These are phyloP conservation scores for Aspergillus eucalypticola DNA, from an alignment of 2,329 filamentous ascomycete species.

Conservation along the genomic window DNA sequence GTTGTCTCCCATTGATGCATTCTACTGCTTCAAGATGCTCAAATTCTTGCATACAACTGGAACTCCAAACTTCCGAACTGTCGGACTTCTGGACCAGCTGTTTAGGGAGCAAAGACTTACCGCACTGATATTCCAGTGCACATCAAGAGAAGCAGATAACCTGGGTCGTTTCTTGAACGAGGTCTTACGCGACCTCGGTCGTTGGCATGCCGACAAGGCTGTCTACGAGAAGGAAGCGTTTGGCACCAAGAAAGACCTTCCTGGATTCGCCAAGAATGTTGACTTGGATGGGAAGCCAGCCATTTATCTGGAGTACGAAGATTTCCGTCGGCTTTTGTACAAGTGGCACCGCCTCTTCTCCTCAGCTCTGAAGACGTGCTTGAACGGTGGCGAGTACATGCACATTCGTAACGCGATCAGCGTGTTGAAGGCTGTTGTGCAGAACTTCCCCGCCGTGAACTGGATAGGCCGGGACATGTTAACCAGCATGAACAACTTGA, in stretches of 20 bases:
- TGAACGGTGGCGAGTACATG: slow-evolving; percentile 88
- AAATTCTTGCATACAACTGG: slow-evolving; percentile 83
- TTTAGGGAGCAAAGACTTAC: slow-evolving; percentile 81
- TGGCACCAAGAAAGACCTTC: slow-evolving; percentile 63
- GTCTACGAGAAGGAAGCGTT: slow-evolving; percentile 82
- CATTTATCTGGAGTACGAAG: slow-evolving; percentile 75
- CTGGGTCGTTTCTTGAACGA: slow-evolving; percentile 88
- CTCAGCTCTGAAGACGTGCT: slow-evolving; percentile 75
- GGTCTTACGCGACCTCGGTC: slow-evolving; percentile 73
- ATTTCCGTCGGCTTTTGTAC: slow-evolving; percentile 81
- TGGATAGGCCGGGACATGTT: slow-evolving; percentile 68
- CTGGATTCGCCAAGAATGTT: slow-evolving; percentile 76
- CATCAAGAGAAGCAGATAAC: slow-evolving; percentile 86
- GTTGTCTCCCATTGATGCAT: slow-evolving; percentile 81
- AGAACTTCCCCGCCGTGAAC: slow-evolving; percentile 84
- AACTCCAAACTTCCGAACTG: slow-evolving; percentile 81
- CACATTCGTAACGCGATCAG: slow-evolving; percentile 95
- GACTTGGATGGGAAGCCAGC: slow-evolving; percentile 70
- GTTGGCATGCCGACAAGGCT: slow-evolving; percentile 78
- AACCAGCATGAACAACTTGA: slow-evolving; percentile 44
- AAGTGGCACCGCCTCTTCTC: slow-evolving; percentile 88
- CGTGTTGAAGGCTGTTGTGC: slow-evolving; percentile 75
- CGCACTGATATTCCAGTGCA: slow-evolving; percentile 83
- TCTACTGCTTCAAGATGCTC: slow-evolving; percentile 83
- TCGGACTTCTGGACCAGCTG: slow-evolving; percentile 78